Evolutionary conservation across 768 basidiomycete species (phyloP), one percentile per base, ranked within the genome.

Genomic region (Auricularia sp.): DNA sequence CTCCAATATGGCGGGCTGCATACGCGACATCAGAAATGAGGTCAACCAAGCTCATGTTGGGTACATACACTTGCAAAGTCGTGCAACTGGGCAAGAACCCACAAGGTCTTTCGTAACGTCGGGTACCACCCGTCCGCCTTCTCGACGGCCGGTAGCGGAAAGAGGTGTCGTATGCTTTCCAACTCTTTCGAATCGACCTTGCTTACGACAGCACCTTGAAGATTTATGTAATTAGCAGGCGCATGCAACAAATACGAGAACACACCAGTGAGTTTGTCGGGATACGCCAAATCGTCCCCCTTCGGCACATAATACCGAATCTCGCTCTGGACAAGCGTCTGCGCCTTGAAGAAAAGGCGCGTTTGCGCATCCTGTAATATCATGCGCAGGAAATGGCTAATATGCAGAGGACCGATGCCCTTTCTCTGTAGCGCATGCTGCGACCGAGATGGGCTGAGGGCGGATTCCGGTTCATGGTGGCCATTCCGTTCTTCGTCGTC

Each of bases 331-430:
- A 99, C 85, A 56, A 97, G 82, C 1, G 91, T 84, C 74, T 98
- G 95, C 5, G 95, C 95, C 72, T 97, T 90, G 82, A 98, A 98
- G 70, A 98, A 93, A 58, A 98, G 74, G 63, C 94, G 77, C 12
- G 97, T 98, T 78, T 98, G 96, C 1, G 95, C 93, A 72, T 98
- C 96, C 72, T 98, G 95, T 34, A 98, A 75, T 0, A 98, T 87
- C 86, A 94, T 92, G 71, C 88, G 84, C 59, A 98, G 76, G 2
- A 98, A 77, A 54, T 87, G 83, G 64, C 86, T 86, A 68, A 92
- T 91, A 67, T 95, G 90, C 59, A 98, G 77, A 61, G 81, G 78
- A 21, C 80, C 79, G 3, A 87, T 77, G 3, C 82, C 81, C 36
- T 65, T 66, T 58, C 68, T 73, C 72, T 47, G 71, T 67, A 62